phyloP scores from a whole-genome alignment of 192 early-diverging fungal genomes.

The Coemansia sp. region DNA sequence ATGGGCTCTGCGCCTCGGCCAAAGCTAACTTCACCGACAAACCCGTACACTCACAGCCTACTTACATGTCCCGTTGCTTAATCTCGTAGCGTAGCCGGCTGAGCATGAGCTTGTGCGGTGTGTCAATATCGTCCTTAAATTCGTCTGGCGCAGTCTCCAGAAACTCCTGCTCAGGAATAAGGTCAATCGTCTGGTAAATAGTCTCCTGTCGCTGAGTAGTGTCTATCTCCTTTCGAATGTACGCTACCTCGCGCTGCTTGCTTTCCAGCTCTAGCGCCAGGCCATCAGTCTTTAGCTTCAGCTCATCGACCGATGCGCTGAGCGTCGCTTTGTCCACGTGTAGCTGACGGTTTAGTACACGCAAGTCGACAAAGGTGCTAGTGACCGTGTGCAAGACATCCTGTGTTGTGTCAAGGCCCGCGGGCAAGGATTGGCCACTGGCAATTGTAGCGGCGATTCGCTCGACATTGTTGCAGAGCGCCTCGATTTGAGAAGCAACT shows the following conservation, averaged over 20 bases:
- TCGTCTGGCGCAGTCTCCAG: constrained; percentile 29
- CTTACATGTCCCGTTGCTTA: constrained; percentile 35
- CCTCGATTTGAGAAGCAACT: not conserved
- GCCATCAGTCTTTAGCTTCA: constrained; percentile 32
- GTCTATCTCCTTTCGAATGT: constrained; percentile 42
- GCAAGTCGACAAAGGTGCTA: constrained; percentile 34
- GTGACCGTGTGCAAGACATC: constrained; percentile 22
- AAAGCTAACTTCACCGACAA: too few relatives aligned
- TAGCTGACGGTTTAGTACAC: constrained; percentile 37
- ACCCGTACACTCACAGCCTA: not conserved
- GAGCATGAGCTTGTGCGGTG: constrained; percentile 51
- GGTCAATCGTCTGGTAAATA: constrained; percentile 48
- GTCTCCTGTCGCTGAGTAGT: constrained; percentile 44
- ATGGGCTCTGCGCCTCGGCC: not conserved
- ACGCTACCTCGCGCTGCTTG: constrained; percentile 28
- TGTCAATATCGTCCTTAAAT: constrained; percentile 23
- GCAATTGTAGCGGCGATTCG: not conserved
- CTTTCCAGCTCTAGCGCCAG: constrained; percentile 43
- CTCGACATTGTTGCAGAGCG: constrained; percentile 3
- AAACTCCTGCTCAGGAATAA: constrained; percentile 30
- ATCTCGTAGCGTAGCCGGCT: constrained; percentile 46
- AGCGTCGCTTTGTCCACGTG: constrained; percentile 30
- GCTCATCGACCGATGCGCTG: constrained; percentile 18
- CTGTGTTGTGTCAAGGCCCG: constrained; percentile 6
- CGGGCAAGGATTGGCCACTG: not conserved